Percentiles rank a stretch among this genome's conserved stretches.
Conservation (phyloP, 768 basidiomycete species). For the Gloeopeniophorella convolvens region DNA sequence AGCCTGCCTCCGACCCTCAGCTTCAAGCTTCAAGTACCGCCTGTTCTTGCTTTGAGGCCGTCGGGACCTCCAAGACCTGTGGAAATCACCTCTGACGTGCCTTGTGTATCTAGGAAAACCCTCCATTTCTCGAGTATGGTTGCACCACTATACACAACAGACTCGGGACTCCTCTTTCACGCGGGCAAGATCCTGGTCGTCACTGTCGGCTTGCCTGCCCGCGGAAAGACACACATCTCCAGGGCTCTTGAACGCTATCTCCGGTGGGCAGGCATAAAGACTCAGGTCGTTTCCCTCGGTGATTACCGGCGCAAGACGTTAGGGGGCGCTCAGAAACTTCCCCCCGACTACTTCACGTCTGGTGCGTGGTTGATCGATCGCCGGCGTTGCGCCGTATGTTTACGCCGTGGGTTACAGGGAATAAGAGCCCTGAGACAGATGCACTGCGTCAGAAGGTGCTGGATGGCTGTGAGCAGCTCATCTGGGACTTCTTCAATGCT, state of each 20-base stretch:
- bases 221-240: slow-evolving; percentile 96
- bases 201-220: slow-evolving; percentile 88
- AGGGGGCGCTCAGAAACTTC: slow-evolving; percentile 82
- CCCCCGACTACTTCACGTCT: slow-evolving; percentile 86
- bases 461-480: slow-evolving; percentile 79
- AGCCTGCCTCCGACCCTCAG: too few relatives aligned
- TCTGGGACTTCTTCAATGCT: slow-evolving; percentile 79
- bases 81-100: too few relatives aligned
- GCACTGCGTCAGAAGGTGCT: slow-evolving; percentile 67
- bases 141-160: slow-evolving; percentile 94
- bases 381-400: background rate
- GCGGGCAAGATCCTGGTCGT: slow-evolving; percentile 94
- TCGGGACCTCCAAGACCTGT: too few relatives aligned
- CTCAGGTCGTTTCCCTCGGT: slow-evolving; percentile 88
- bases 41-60: too few relatives aligned
- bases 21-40: too few relatives aligned
- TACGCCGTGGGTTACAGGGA: slow-evolving; percentile 35
- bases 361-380: slow-evolving; percentile 39
- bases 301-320: slow-evolving; percentile 89
- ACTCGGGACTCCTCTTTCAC: slow-evolving; percentile 78
- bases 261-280: slow-evolving; percentile 97
- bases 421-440: slow-evolving; percentile 76
- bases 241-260: slow-evolving; percentile 95
- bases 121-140: slow-evolving; percentile 48
- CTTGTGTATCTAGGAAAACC: too few relatives aligned